Base-by-base conservation (phyloP, 768 basidiomycete species). In the Kockovaella imperatae region DNA sequence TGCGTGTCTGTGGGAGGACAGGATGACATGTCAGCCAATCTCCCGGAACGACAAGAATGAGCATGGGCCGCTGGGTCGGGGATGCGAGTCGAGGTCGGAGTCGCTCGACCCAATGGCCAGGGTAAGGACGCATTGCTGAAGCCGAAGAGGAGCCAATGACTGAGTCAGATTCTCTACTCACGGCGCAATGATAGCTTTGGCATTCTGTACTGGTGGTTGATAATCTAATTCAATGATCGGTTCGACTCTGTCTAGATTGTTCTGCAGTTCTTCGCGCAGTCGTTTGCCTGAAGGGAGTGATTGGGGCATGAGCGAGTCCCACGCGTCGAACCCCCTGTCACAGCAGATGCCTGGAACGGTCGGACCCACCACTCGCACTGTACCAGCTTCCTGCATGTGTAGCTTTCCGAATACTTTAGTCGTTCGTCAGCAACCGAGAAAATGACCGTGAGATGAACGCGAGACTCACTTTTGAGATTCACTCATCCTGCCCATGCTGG, bases 321-420 rank as follows among this genome's bases (percentile, higher is more conserved):
- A 50, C 36, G 29, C n/a, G n/a, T n/a, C n/a, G n/a, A n/a, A n/a
- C n/a, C n/a, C n/a, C n/a, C n/a, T n/a, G n/a, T 21, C 34, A 44
- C 17, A 39, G 15, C 15, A 3, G 15, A 7, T 35, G 24, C 17
- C 7, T 30, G 29, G 25, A 49, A 31, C 47, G 43, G 50, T 48
- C 47, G 34, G 18, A 51, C 56, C 57, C 54, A 85, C 88, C 76
- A 57, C 86, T 74, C 38, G 70, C 76, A 17, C 80, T 80, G 72
- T 97, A 97, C 93, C 93, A 97, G 50, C 80, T 82, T 30, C 83
- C 84, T 2, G 89, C 89, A 74, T 96, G 91, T 1, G 84, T 81
- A 1, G 89, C 85, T 55, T 61, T 47, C 35, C 68, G 50, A 13
- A 32, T 44, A 5, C 57, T 59, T 31, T 11, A 32, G 31, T n/a